These are phyloP conservation scores for Hymenoscyphus fraxineus DNA, from an alignment of 2,329 filamentous ascomycete genomes.

Conservation along the genomic window DNA sequence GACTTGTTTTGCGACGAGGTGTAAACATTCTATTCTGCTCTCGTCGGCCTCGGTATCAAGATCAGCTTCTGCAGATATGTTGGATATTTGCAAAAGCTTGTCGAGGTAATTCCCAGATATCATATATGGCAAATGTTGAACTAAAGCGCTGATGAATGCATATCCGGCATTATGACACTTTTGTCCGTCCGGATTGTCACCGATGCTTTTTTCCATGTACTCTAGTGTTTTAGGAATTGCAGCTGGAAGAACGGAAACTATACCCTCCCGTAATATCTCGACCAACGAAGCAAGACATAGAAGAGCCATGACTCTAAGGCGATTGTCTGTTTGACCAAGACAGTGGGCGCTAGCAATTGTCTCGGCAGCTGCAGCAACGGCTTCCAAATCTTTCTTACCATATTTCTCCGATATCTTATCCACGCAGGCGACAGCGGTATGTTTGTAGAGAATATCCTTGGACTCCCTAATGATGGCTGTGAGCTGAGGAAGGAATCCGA, in stretches of 20 bases:
- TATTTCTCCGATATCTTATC: slow-evolving; percentile 94
- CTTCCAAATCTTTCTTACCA: slow-evolving; percentile 82
- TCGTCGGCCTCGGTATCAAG: slow-evolving; percentile 61
- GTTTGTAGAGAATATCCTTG: slow-evolving; percentile 70
- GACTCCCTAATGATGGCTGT: slow-evolving; percentile 72
- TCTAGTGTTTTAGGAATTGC: slow-evolving; percentile 69
- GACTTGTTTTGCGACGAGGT: slow-evolving; percentile 71
- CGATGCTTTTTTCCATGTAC: slow-evolving; percentile 65
- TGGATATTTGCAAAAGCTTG: slow-evolving; percentile 67
- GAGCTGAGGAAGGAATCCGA: slow-evolving; percentile 76
- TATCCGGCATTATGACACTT: slow-evolving; percentile 80
- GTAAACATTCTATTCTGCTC: slow-evolving; percentile 64
- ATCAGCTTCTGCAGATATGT: slow-evolving; percentile 61
- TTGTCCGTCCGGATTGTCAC: slow-evolving; percentile 48
- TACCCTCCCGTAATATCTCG: slow-evolving; percentile 80
- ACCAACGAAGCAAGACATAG: slow-evolving; percentile 85
- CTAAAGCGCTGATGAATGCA: slow-evolving; percentile 72
- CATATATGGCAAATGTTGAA: slow-evolving; percentile 86
- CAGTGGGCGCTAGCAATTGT: slow-evolving; percentile 74
- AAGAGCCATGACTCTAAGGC: slow-evolving; percentile 77
- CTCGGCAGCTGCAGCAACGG: slow-evolving; percentile 69
- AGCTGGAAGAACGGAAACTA: slow-evolving; percentile 76
- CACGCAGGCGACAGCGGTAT: slow-evolving; percentile 82
- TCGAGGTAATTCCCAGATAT: slow-evolving; percentile 72
- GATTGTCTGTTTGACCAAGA: slow-evolving; percentile 68